These are phyloP conservation scores for Penicillium malachiteum DNA, from an alignment of 495 filamentous ascomycete species.

Conservation along the genomic window DNA sequence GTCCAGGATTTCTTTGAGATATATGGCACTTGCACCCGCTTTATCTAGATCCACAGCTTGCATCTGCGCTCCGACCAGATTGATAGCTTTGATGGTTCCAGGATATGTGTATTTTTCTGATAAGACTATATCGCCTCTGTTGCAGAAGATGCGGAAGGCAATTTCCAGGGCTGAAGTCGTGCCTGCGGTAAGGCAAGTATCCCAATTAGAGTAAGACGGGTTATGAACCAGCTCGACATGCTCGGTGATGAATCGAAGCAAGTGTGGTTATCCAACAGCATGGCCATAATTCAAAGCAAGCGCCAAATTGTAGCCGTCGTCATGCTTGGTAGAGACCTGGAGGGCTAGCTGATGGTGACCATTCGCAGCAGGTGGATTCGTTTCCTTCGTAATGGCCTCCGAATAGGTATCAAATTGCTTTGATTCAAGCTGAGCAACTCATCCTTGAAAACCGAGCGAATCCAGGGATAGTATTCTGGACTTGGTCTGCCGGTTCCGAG, in stretches of 20 bases:
- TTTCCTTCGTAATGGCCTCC: no score
- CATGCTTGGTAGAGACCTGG: no score
- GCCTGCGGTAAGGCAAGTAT: slow-evolving; percentile 18
- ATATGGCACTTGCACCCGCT: no score
- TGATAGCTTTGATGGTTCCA: slow-evolving; percentile 5
- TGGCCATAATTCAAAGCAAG: not conserved
- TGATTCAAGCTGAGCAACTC: no score
- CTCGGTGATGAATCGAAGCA: not conserved
- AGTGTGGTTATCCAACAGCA: not conserved
- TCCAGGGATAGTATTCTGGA: not conserved
- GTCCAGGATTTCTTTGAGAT: slow-evolving; percentile 11
- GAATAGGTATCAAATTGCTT: no score
- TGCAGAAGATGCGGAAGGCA: slow-evolving; percentile 21
- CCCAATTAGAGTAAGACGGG: slow-evolving; percentile 29
- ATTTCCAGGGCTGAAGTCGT: slow-evolving; percentile 27
- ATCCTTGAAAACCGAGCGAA: not conserved
- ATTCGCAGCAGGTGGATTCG: no score
- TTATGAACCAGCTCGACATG: slow-evolving; percentile 18
- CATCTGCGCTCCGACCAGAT: slow-evolving; percentile 14
- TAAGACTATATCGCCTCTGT: slow-evolving; percentile 18
- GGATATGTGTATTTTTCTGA: slow-evolving; percentile 26
- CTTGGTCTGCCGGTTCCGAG: not conserved
- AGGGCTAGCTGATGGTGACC: no score
- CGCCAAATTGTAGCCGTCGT: not conserved
- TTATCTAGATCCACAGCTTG: not conserved